Evolutionary conservation across 2,329 filamentous ascomycete species (phyloP), one percentile per base, ranked within the genome.

Genomic region (Epichloe baconii): DNA sequence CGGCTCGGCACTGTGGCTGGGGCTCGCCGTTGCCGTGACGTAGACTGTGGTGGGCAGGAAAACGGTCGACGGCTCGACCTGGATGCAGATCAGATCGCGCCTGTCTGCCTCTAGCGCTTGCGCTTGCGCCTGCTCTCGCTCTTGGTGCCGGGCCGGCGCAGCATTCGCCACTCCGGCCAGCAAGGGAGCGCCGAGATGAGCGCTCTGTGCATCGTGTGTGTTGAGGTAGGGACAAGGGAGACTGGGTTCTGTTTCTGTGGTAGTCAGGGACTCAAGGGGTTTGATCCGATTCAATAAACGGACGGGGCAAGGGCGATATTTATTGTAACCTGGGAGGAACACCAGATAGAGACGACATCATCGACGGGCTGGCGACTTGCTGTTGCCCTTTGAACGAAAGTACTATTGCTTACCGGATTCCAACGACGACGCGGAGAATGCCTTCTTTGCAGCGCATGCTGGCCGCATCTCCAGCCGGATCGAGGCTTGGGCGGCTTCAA

Each of bases 121-220:
- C 23, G 23, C 41, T 10, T 31, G 26, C 26, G 26, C 26, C 26
- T 31, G 26, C 10, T 23, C 23, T 26, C 23, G 23, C 23, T 26
- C 41, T 34, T 42, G 21, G 31, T 26, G 47, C 1, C 19, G 46
- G 15, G 40, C 44, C 5, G 58, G 57, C 26, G 52, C 55, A 38
- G 57, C 62, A 35, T 58, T 31, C 6, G 52, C 58, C 46, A 53
- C 46, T 44, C 58, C 55, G 34, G 58, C 60, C 59, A 66, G 54
- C 12, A 66, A 53, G 12, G 12, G 43, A 58, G 56, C 17, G 53
- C 49, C 3, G 55, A 44, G 34, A 62, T 35, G 34, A 65, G 48
- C 42, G 50, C 44, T 23, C 55, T 57, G 44, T 59, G 56, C 60
- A 65, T 63, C 36, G 26, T 47, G 7, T 47, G 7, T 40, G 15